phyloP scores from a whole-genome alignment of 805 yeast genomes.

The Spathaspora gorwiae region DNA sequence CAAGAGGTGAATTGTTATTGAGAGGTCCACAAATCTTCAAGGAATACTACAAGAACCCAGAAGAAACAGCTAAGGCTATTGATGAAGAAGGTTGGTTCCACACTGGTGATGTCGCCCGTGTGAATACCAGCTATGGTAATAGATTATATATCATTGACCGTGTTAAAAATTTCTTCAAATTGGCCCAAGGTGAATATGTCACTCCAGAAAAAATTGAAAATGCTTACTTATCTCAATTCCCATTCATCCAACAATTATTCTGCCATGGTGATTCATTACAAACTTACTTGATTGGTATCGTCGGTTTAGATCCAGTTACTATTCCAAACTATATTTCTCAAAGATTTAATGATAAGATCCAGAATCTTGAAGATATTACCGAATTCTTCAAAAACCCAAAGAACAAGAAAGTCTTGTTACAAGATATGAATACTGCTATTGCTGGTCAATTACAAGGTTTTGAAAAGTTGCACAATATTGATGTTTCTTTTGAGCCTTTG shows the following conservation, averaged over 20 bases:
- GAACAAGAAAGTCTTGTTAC: conserved; percentile 18
- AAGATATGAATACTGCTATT: conserved; percentile 20
- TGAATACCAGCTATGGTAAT: conserved; percentile 21
- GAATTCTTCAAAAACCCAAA: conserved; percentile 19
- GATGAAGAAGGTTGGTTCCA: conserved; percentile 51
- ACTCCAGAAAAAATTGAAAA: conserved; percentile 39
- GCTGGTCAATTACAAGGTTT: conserved; percentile 25
- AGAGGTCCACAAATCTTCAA: conserved; percentile 54
- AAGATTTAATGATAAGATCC: conserved; percentile 10
- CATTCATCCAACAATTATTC: conserved; percentile 24
- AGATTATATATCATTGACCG: conserved; percentile 45
- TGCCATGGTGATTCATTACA: conserved; percentile 30
- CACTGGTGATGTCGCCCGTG: conserved; percentile 49
- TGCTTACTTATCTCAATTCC: conserved; percentile 25
- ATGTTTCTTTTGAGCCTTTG: conserved; percentile 35
- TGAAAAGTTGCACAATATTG: conserved; percentile 36
- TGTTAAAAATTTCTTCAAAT: conserved; percentile 42
- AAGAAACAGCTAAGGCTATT: conserved; percentile 44
- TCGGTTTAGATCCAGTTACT: conserved; percentile 22
- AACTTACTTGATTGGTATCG: conserved; percentile 25
- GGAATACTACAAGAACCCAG: conserved; percentile 46
- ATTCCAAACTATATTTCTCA: conserved; percentile 12
- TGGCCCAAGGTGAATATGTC: conserved; percentile 42
- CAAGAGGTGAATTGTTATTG: conserved; percentile 51
- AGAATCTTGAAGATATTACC: conserved; percentile 14